phyloP scores from a whole-genome alignment of 129 eudicot species.

The Ambrosia trifida region DNA sequence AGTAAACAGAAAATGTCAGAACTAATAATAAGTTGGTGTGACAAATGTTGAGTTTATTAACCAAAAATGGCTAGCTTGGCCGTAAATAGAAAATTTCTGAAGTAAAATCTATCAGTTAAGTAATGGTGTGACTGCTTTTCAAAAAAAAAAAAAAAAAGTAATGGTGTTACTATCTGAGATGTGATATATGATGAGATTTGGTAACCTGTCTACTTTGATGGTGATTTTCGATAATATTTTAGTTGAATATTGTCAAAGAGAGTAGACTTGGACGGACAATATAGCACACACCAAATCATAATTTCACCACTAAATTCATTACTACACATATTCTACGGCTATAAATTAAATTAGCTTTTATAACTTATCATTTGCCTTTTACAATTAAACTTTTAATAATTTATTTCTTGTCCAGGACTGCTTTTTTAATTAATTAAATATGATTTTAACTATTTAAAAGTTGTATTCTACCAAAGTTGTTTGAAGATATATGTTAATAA shows the following conservation, averaged over 20 bases:
- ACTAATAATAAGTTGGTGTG: too few species aligned
- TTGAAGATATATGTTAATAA: not conserved
- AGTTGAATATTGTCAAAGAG: not conserved
- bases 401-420: not conserved
- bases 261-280: conserved; percentile 4
- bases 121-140: not conserved
- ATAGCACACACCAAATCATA: not conserved
- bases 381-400: not conserved
- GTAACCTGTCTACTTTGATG: conserved; percentile 7
- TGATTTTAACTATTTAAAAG: not conserved
- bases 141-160: too few species aligned
- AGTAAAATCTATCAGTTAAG: not conserved
- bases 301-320: not conserved
- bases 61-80: not conserved
- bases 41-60: too few species aligned
- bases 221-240: not conserved
- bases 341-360: not conserved
- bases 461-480: not conserved
- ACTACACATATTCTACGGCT: conserved; percentile 4
- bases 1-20: too few species aligned
- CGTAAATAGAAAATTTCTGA: not conserved
- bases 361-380: not conserved
- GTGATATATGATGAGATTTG: not conserved
- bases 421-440: not conserved
- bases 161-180: not conserved